A percentile compares a stretch with the other conserved stretches of the same genome.
These are phyloP conservation scores for Paulownia fortunei DNA, from an alignment of 257 asterid species.

Conservation along the genomic window DNA sequence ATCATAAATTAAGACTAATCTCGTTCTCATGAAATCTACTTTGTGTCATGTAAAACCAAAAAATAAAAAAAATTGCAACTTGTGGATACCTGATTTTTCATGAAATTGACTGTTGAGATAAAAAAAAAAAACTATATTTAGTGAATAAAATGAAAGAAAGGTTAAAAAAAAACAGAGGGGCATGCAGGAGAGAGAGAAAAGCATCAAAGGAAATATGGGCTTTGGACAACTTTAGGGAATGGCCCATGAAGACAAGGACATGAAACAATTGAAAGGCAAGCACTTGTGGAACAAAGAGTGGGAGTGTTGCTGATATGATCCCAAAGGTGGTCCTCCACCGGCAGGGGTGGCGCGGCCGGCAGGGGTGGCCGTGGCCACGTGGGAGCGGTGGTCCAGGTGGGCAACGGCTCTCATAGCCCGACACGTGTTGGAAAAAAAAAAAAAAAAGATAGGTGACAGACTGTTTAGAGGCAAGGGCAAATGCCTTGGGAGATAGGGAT, in stretches of 20 bases:
- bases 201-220: constrained; percentile 41
- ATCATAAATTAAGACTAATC: no score
- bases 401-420: constrained; percentile 21
- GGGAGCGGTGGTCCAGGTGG: constrained; percentile 83
- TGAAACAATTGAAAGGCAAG: constrained; percentile 59
- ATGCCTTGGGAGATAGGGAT: constrained; percentile 27
- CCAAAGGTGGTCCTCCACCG: constrained; percentile 70
- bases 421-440: constrained; percentile 43
- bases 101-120: neutral
- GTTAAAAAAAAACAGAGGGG: neutral
- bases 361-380: constrained; percentile 74
- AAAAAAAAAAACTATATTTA: neutral
- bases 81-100: constrained; percentile 1
- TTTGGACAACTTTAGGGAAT: constrained; percentile 49
- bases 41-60: neutral
- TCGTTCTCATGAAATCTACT: neutral
- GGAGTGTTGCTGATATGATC: constrained; percentile 34
- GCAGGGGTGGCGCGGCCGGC: constrained; percentile 69
- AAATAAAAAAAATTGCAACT: constrained; percentile 21
- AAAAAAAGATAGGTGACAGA: constrained; percentile 43
- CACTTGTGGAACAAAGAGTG: constrained; percentile 42
- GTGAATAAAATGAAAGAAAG: neutral
- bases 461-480: constrained; percentile 36
- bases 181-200: constrained; percentile 19
- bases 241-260: constrained; percentile 71